A percentile compares a stretch with the other conserved stretches of the same genome.
These are phyloP conservation scores for Durusdinium trenchii DNA, from an alignment of 73 alveolate genomes.

Conservation along the genomic window DNA sequence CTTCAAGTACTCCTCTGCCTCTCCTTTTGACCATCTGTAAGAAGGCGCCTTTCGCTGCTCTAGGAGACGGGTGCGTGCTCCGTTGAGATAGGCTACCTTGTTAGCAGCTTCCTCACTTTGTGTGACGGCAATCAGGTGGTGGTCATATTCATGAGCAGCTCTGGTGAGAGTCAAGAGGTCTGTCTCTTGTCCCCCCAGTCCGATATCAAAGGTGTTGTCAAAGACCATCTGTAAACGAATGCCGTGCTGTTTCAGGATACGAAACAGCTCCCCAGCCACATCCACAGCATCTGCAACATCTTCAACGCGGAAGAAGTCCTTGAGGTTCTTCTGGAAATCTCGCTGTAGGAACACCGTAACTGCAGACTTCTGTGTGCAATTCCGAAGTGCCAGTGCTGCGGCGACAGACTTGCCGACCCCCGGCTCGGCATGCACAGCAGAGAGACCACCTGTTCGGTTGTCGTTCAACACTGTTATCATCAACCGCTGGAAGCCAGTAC, in stretches of 20 bases:
- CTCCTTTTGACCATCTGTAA: conserved; percentile 26
- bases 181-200: neutral
- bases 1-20: conserved; percentile 36
- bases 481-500: conserved; percentile 43
- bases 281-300: neutral
- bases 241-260: conserved; percentile 42
- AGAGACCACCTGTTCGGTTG: conserved; percentile 64
- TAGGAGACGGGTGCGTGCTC: conserved; percentile 14
- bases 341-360: conserved; percentile 78
- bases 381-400: conserved; percentile 76
- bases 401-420: conserved; percentile 44
- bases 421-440: conserved; percentile 48
- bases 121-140: conserved; percentile 16
- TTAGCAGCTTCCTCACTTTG: conserved; percentile 52
- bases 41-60: neutral
- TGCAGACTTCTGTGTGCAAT: conserved; percentile 75
- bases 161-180: neutral
- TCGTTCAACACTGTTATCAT: conserved; percentile 47
- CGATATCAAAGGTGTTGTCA: conserved; percentile 60
- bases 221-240: conserved; percentile 66
- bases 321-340: neutral
- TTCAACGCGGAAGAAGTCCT: conserved; percentile 35
- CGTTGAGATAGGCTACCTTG: conserved; percentile 38
- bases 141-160: neutral
- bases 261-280: conserved; percentile 36